A percentile compares a stretch with the other conserved stretches of the same genome.
These are phyloP conservation scores for Termitomyces sp. DNA, from an alignment of 768 basidiomycete genomes.

Conservation along the genomic window DNA sequence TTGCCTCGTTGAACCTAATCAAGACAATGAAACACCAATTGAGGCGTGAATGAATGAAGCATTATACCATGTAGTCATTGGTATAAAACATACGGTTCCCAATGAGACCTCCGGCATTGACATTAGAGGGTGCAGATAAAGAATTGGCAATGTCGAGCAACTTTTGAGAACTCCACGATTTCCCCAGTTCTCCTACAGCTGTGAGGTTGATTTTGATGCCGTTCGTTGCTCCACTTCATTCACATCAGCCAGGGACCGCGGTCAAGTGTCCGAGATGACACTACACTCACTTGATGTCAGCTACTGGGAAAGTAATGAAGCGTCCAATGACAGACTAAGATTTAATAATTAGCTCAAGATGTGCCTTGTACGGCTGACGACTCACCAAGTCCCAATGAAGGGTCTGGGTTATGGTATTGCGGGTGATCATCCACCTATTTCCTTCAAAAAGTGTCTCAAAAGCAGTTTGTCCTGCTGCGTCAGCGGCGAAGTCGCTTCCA, in stretches of 20 bases:
- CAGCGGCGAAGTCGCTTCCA: conserved; percentile 53
- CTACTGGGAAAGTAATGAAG: conserved; percentile 62
- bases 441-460: conserved; percentile 26
- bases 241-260: background rate
- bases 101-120: conserved; percentile 45
- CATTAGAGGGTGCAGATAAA: conserved; percentile 33
- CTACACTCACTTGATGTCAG: conserved; percentile 36
- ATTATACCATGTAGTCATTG: conserved; percentile 62
- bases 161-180: conserved; percentile 13
- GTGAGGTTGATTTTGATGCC: conserved; percentile 55
- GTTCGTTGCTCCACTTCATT: conserved; percentile 41
- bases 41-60: background rate
- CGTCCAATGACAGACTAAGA: conserved; percentile 41
- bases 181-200: conserved; percentile 14
- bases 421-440: conserved; percentile 64
- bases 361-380: background rate
- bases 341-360: conserved; percentile 11
- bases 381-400: conserved; percentile 73
- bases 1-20: conserved; percentile 54
- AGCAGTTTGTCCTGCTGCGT: conserved; percentile 34
- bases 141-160: conserved; percentile 32
- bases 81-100: conserved; percentile 64
- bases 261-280: conserved; percentile 26
- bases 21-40: background rate
- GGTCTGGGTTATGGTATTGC: conserved; percentile 47